Percentiles rank a stretch among this genome's conserved stretches.
Conservation (phyloP, 257 asterid genomes). For the Solanum piurae region DNA sequence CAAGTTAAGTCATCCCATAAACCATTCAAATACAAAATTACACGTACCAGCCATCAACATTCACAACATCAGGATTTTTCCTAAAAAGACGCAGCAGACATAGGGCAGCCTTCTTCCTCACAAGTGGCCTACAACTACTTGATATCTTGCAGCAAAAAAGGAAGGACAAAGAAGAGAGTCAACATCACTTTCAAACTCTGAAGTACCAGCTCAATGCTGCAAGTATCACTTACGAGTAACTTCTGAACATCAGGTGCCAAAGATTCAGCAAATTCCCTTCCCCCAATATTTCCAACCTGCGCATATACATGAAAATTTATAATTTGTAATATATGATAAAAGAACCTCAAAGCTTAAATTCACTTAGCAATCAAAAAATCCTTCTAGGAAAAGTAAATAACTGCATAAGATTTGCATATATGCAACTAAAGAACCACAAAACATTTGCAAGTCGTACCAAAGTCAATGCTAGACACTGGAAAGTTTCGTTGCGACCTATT, state of each 20-base stretch:
- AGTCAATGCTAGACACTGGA: slow-evolving; percentile 94
- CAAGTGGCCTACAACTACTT: slow-evolving; percentile 97
- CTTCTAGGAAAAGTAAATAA: not conserved
- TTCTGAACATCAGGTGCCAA: slow-evolving; percentile 99
- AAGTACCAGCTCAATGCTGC: slow-evolving; percentile 4
- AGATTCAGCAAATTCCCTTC: slow-evolving; percentile 98
- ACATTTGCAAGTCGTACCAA: slow-evolving; percentile 44
- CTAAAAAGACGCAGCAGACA: slow-evolving; percentile 93
- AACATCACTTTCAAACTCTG: not conserved
- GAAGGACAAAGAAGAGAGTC: slow-evolving; percentile 11
- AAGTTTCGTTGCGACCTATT: slow-evolving; percentile 97
- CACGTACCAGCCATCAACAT: slow-evolving; percentile 91
- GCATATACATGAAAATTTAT: not conserved
- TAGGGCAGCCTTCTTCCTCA: slow-evolving; percentile 96
- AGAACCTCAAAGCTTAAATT: not conserved
- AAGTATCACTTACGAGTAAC: slow-evolving; percentile 66
- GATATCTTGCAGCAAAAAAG: slow-evolving; percentile 41
- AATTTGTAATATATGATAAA: not conserved
- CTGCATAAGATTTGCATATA: not conserved
- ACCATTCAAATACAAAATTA: not conserved
- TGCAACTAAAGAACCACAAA: not conserved
- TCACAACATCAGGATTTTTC: slow-evolving; percentile 95
- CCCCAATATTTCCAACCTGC: slow-evolving; percentile 99
- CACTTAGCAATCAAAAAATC: not conserved
- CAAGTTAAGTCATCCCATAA: not conserved